Conservation (phyloP, 768 basidiomycete species). For the Pulveroboletus sp. region DNA sequence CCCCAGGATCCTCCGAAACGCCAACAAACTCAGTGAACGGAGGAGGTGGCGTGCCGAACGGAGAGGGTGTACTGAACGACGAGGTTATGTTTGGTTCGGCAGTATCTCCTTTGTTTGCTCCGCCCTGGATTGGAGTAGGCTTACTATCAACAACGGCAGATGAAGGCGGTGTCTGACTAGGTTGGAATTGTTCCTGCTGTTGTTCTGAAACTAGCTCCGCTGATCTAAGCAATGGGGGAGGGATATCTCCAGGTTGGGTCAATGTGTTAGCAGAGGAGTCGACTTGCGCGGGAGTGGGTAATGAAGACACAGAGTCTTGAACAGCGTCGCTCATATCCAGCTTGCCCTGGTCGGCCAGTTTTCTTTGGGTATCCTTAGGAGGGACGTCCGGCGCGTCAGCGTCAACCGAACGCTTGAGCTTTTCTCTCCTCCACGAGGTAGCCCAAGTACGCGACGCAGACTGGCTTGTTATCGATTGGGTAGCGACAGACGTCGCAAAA, state of each 20-base stretch:
- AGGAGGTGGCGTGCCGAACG: constrained; percentile 22
- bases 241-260: constrained; percentile 5
- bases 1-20: not conserved
- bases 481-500: not conserved
- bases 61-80: constrained; percentile 5
- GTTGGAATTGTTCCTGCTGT: not conserved
- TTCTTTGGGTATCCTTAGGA: constrained; percentile 2
- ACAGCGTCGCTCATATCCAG: not conserved
- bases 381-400: not conserved
- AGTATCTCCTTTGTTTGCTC: not conserved
- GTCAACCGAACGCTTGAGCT: not conserved
- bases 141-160: constrained; percentile 9
- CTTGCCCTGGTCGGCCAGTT: not conserved
- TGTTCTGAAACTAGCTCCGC: not conserved
- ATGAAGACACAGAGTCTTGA: constrained; percentile 8
- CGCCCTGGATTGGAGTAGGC: not conserved
- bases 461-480: not conserved
- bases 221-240: constrained; percentile 5
- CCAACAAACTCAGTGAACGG: constrained; percentile 23
- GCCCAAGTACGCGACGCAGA: constrained; percentile 5
- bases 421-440: constrained; percentile 1
- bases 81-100: not conserved
- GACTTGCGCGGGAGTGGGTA: constrained; percentile 23
- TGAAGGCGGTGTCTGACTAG: not conserved
- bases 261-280: constrained; percentile 17